Evolutionary conservation across 2,329 filamentous ascomycete species (phyloP).

Genomic region (Monosporascus sp.): DNA sequence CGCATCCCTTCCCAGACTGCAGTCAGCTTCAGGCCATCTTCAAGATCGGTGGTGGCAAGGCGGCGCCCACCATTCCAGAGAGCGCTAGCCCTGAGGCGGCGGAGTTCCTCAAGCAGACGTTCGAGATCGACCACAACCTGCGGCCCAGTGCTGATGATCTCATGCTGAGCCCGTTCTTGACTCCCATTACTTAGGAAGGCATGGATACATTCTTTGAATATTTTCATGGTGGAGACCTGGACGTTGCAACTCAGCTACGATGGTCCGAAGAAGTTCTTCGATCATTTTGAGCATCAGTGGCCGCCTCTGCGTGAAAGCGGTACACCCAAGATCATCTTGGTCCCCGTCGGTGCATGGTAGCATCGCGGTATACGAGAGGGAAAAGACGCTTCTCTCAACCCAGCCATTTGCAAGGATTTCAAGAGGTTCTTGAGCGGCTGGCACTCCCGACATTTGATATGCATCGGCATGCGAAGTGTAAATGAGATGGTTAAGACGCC

Average conservation of each 20-base stretch:
- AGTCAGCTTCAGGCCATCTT: slow-evolving; percentile 97
- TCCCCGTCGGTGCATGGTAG: background rate
- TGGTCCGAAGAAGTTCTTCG: background rate
- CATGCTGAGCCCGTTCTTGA: slow-evolving; percentile 76
- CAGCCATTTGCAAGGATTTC: background rate
- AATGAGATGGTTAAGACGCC: background rate
- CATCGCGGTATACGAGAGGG: too few species aligned
- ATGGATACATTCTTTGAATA: background rate
- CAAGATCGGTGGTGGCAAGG: slow-evolving; percentile 88
- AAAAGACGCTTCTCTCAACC: background rate
- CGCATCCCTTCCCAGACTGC: slow-evolving; percentile 93
- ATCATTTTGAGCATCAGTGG: background rate
- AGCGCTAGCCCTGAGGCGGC: slow-evolving; percentile 79
- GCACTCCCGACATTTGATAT: background rate
- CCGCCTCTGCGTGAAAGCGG: background rate
- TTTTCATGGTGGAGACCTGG: background rate
- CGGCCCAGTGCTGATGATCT: slow-evolving; percentile 89
- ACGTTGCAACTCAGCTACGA: background rate
- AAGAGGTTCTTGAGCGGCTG: background rate
- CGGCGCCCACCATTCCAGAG: slow-evolving; percentile 83
- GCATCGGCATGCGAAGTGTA: background rate
- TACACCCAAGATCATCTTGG: background rate
- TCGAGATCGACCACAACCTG: slow-evolving; percentile 92
- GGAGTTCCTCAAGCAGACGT: slow-evolving; percentile 80
- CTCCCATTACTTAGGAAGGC: slow-evolving; percentile 56